Evolutionary conservation across 306 rosid species (phyloP).

Genomic region (Cicer cuneatum): DNA sequence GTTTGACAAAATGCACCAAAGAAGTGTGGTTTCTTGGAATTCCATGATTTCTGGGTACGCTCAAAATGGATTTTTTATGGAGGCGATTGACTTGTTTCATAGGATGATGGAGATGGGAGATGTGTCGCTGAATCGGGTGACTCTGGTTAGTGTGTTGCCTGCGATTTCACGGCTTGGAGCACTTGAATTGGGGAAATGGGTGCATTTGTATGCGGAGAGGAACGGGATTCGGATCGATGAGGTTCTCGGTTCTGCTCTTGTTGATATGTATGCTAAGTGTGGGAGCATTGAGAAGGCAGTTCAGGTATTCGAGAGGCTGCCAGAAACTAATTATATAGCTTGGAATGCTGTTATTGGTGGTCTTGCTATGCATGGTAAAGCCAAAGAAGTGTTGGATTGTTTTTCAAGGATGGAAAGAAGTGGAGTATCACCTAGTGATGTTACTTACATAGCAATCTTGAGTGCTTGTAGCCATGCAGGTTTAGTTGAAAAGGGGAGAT

Average conservation of each 20-base stretch:
- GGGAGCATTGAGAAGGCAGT: slow-evolving; percentile 82
- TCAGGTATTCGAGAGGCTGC: slow-evolving; percentile 67
- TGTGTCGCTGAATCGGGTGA: slow-evolving; percentile 65
- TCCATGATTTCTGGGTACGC: slow-evolving; percentile 75
- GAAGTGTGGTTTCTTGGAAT: slow-evolving; percentile 84
- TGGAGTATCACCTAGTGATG: slow-evolving; percentile 69
- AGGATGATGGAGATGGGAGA: slow-evolving; percentile 66
- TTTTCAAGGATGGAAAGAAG: slow-evolving; percentile 61
- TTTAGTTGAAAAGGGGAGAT: slow-evolving; percentile 64
- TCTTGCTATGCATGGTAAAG: slow-evolving; percentile 77
- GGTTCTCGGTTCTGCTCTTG: slow-evolving; percentile 79
- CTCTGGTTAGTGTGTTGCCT: slow-evolving; percentile 73
- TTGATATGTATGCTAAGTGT: slow-evolving; percentile 79
- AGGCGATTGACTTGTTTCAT: slow-evolving; percentile 64
- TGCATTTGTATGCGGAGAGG: slow-evolving; percentile 70
- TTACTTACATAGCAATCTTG: slow-evolving; percentile 65
- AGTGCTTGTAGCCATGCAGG: slow-evolving; percentile 86
- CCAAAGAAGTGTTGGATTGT: slow-evolving; percentile 52
- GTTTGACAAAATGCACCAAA: slow-evolving; percentile 67
- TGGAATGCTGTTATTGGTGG: slow-evolving; percentile 75
- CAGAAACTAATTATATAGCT: slow-evolving; percentile 63
- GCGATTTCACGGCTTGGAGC: slow-evolving; percentile 74
- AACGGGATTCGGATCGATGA: slow-evolving; percentile 56
- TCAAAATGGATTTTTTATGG: slow-evolving; percentile 65
- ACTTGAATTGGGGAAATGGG: slow-evolving; percentile 78